Evolutionary conservation across 2,329 filamentous ascomycete genomes (phyloP).

Genomic region (Claviceps pazoutovae): DNA sequence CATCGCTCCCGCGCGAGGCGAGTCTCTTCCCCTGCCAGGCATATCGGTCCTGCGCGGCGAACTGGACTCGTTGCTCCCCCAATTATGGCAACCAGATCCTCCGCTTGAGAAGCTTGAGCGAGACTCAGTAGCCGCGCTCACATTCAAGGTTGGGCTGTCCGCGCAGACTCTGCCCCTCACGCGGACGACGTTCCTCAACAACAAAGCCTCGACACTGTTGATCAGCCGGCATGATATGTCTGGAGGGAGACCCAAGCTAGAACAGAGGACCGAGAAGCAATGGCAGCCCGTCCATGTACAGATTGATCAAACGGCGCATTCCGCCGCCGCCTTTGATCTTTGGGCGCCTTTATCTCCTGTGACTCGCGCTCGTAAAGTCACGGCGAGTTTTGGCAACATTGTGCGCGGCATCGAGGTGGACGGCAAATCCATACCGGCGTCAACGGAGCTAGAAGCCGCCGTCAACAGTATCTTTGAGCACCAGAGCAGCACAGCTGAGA

Average conservation of each 20-base stretch:
- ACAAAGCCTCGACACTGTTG: conserved; percentile 43
- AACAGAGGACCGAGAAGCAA: conserved; percentile 20
- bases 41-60: conserved; percentile 38
- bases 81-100: conserved; percentile 25
- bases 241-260: conserved; percentile 9
- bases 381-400: conserved; percentile 64
- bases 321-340: conserved; percentile 14
- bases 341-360: conserved; percentile 44
- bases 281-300: conserved; percentile 24
- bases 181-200: conserved; percentile 66
- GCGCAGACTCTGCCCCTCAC: conserved; percentile 50
- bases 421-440: conserved; percentile 43
- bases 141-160: conserved; percentile 23
- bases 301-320: conserved; percentile 9
- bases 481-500: conserved; percentile 8
- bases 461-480: conserved; percentile 45
- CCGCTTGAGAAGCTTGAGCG: conserved; percentile 15
- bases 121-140: conserved; percentile 27
- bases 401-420: conserved; percentile 46
- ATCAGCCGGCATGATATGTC: conserved; percentile 19
- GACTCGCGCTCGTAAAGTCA: conserved; percentile 47
- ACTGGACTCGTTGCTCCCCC: conserved; percentile 27
- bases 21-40: conserved; percentile 23
- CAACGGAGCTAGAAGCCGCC: conserved; percentile 53
- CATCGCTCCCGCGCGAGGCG: conserved; percentile 25